Conservation (phyloP, 2,329 filamentous ascomycete genomes). For the Botrytis hyacinthi region DNA sequence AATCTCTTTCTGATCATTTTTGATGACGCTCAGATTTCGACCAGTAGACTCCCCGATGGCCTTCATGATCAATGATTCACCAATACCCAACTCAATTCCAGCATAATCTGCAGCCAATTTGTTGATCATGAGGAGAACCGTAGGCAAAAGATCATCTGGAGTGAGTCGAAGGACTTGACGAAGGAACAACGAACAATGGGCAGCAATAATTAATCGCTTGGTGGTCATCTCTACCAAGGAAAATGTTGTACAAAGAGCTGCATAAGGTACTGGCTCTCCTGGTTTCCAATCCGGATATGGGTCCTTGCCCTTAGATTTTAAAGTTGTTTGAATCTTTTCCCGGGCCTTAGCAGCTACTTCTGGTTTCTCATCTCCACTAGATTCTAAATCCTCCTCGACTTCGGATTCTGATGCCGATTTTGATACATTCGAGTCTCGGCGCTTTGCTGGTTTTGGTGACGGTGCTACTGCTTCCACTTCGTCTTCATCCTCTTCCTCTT, state of each 20-base stretch:
- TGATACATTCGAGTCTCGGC: conserved; percentile 39
- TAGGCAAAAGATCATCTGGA: conserved; percentile 81
- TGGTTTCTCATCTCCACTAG: conserved; percentile 63
- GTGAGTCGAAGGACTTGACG: conserved; percentile 92
- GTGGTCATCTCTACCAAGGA: conserved; percentile 93
- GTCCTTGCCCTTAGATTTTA: conserved; percentile 68
- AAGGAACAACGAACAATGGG: conserved; percentile 86
- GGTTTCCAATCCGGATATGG: conserved; percentile 95
- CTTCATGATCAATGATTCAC: conserved; percentile 98
- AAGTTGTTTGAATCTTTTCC: conserved; percentile 74
- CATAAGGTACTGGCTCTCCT: conserved; percentile 87
- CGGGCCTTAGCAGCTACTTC: conserved; percentile 71
- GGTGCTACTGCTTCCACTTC: conserved; percentile 44
- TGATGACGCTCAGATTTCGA: conserved; percentile 83
- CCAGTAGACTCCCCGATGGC: conserved; percentile 94
- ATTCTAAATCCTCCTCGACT: conserved; percentile 43
- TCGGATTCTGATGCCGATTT: conserved; percentile 50
- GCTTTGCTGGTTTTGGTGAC: conserved; percentile 31
- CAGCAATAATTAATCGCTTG: conserved; percentile 83
- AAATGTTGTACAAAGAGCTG: conserved; percentile 90
- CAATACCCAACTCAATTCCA: conserved; percentile 96
- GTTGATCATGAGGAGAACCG: conserved; percentile 93
- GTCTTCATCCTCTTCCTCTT: conserved; percentile 31
- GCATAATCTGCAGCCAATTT: conserved; percentile 96
- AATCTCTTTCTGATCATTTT: conserved; percentile 93